phyloP scores from a whole-genome alignment of 2,329 filamentous ascomycete species.

The Epichloe sp. region DNA sequence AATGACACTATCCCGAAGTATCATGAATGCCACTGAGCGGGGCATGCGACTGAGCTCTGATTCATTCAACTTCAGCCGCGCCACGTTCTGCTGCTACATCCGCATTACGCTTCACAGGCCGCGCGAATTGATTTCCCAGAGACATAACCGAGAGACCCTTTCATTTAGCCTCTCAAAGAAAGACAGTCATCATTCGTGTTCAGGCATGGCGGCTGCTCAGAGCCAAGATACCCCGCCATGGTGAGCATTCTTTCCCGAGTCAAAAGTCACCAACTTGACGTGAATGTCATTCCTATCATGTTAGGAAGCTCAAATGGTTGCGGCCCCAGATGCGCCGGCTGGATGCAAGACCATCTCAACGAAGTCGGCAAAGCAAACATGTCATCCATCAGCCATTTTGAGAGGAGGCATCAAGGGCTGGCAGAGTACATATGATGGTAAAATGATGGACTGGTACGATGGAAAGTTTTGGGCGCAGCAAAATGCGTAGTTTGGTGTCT shows the following conservation, averaged over 20 bases:
- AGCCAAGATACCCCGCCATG: conserved; percentile 16
- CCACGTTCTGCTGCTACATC: no score
- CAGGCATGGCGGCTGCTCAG: neutral
- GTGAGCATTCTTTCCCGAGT: conserved; percentile 30
- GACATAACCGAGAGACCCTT: neutral
- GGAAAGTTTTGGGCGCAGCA: conserved; percentile 21
- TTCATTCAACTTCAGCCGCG: neutral
- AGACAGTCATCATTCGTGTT: neutral
- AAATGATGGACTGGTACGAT: conserved; percentile 38
- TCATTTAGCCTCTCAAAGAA: neutral
- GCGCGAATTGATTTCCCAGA: neutral
- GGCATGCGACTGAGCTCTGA: neutral
- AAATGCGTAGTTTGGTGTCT: neutral
- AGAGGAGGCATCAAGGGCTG: conserved; percentile 42
- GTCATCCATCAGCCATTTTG: conserved; percentile 34
- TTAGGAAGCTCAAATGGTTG: no score
- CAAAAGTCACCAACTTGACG: conserved; percentile 8
- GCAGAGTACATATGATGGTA: conserved; percentile 34
- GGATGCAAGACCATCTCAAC: conserved; percentile 35
- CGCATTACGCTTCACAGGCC: no score
- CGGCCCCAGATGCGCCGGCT: no score
- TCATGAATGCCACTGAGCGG: neutral
- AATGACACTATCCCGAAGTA: no score
- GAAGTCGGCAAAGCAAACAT: conserved; percentile 30
- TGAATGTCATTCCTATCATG: no score